Base-by-base conservation (phyloP, 2,329 filamentous ascomycete genomes). In the Seiridium unicorne region DNA sequence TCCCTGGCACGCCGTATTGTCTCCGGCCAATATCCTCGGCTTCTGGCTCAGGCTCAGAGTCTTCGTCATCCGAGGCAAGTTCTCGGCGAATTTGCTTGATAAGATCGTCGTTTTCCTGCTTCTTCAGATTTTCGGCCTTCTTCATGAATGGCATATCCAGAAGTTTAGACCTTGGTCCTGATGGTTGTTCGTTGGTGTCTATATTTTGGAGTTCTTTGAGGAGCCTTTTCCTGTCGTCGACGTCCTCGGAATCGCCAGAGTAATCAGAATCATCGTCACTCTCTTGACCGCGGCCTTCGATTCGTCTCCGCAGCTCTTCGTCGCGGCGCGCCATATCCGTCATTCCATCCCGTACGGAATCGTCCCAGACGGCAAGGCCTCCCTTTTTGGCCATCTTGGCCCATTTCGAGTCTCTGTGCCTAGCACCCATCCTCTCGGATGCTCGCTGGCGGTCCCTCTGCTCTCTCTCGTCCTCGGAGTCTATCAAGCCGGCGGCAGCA, bases 61-160 rank as follows among this genome's bases (percentile, higher is more conserved):
- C 75, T 65, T 80, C 80, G n/a, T 77, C 78, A 26, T 85, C 81
- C 4, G 86, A 88, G 35, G 88, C 87, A 47, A 97, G 79, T 53
- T 94, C 90, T 59, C 86, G 85, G 54, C 88, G 84, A 54, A 97
- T 85, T 66, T 87, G 81, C 47, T 81, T 82, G 10, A 92, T 78
- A 60, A 92, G 85, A 59, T 91, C 89, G 67, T 97, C 91, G 66
- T 98, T 97, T 60, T 87, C 84, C 63, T 89, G 86, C 73, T 89
- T 93, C 68, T 87, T 87, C 44, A 87, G 82, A 35, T 89, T 90
- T 69, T 97, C 93, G 1, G 93, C 92, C 65, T 89, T 92, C 68
- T 89, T 87, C 95, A 99, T 98, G 73, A 99, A 99, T 62, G 92
- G 91, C 89, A 99, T 92, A 56, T 85, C 84, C 74, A 91, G 87